phyloP scores from a whole-genome alignment of 2,329 filamentous ascomycete genomes.

The Colletotrichum noveboracense region DNA sequence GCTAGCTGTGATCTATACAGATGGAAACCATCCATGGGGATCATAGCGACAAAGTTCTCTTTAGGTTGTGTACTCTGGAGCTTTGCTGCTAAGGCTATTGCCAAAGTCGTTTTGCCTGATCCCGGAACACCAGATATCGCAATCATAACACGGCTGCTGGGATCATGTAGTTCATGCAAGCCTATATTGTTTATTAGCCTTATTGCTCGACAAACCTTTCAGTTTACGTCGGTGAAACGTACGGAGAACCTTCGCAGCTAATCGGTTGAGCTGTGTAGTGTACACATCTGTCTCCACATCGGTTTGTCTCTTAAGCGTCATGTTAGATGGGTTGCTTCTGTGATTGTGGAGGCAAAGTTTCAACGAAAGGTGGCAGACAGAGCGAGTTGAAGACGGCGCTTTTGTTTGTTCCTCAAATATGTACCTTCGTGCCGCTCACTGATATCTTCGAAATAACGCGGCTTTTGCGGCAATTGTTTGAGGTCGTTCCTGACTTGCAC shows the following conservation, averaged over 20 bases:
- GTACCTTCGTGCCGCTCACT: background rate
- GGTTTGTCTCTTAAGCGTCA: background rate
- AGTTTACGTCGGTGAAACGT: background rate
- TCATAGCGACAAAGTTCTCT: background rate
- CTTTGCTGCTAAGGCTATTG: background rate
- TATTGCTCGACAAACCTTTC: fast-evolving
- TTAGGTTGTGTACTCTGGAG: background rate
- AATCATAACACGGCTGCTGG: background rate
- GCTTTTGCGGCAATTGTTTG: background rate
- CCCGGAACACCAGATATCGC: background rate
- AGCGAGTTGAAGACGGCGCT: background rate
- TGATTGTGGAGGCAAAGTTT: background rate
- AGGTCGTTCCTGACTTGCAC: background rate
- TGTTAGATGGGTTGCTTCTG: background rate
- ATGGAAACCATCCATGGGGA: background rate
- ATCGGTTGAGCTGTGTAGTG: background rate
- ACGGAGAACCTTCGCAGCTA: background rate
- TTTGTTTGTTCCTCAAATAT: fast-evolving
- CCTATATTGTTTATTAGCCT: background rate
- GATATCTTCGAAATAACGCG: fast-evolving
- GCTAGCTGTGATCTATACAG: background rate
- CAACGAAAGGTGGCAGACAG: fast-evolving
- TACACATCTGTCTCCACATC: background rate
- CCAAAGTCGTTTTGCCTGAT: background rate
- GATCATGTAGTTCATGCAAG: background rate